Base-by-base conservation (phyloP, 768 basidiomycete species). In the Cystobasidiopsis lactophilus region DNA sequence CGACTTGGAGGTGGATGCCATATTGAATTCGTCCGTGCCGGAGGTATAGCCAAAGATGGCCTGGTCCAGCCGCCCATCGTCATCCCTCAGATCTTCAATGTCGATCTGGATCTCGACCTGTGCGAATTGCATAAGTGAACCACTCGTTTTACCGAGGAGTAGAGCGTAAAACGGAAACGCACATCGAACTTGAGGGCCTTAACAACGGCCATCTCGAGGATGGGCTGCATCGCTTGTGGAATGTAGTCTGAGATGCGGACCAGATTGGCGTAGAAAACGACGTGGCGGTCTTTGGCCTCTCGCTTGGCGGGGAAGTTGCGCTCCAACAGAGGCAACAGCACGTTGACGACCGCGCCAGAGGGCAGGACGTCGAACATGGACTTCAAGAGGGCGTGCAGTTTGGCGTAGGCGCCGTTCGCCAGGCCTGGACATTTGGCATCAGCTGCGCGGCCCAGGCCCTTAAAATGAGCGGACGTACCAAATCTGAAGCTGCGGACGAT, bases 101-200 rank as follows among this genome's bases (percentile, higher is more conserved):
- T 89, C 86, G n/a, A 85, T 81, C 64, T 93, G 89, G 30, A 98
- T 88, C 67, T 98, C 91, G 26, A 93, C 85, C 85, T 89, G 57
- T 14, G n/a, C n/a, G n/a, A n/a, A n/a, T n/a, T n/a, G n/a, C n/a
- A n/a, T n/a, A n/a, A n/a, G n/a, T n/a, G n/a, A n/a, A n/a, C n/a
- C 19, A 26, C 11, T 26, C 7, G 18, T 9, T 1, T 39, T 31
- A 27, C 2, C 39, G 16, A 35, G 21, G 27, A 11, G 13, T 0
- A 3, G 13, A 26, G 9, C 39, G 3, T 52, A 24, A 35, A 50
- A 31, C 30, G 1, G 16, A 24, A 11, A 72, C 84, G 52, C 62
- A 89, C 91, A 66, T 98, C 93, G 53, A 98, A 88, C 66, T 89
- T 80, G 30, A 96, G 79, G 27, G 86, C 82, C n/a, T 86, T 78